Base-by-base conservation (phyloP, 306 rosid genomes). In the Cucurbita moschata region DNA sequence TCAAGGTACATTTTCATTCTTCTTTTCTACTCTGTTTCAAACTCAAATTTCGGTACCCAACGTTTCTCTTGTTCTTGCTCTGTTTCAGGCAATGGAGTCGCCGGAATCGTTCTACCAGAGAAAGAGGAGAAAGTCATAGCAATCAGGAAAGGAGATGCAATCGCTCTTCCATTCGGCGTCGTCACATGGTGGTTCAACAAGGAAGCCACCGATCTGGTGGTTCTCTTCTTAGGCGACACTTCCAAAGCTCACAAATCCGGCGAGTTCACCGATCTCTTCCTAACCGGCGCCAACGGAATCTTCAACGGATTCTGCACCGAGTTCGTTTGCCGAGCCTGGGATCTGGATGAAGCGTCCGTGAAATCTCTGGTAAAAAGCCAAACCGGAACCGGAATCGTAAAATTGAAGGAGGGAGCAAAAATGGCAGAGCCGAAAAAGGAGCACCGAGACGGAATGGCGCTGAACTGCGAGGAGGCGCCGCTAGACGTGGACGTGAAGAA, bases 181-280 rank as follows among this genome's bases (percentile, higher is more conserved):
- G 96, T 91, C 8, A 89, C 93, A 0, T 91, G 97, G 97, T 91
- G 96, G 92, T 79, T 61, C 75, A 91, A 89, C 81, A 87, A 84
- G 78, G 93, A 86, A 40, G 93, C 87, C 26, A 63, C 87, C 2
- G 91, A 91, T 77, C 54, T 91, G 58, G 89, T 84, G 11, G 85
- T 91, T 59, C 88, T 91, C 58, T 88, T 91, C 80, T 61, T 88
- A 42, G 97, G 96, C 3, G 96, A 89, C 63, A 91, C 97, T 8
- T 82, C 88, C n/a, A 89, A 85, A 68, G 96, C 88, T n/a, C 97
- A 88, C 85, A 91, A 83, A 78, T 40, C 86, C 54, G 97, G 97
- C 6, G 91, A 89, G 78, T 91, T 91, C 76, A 91, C 97, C 3
- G 84, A 83, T 18, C 86, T 91, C 54, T 88, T 74, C 39, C 85